Conservation (phyloP, 495 filamentous ascomycete species). For the Penicillium dipodomyicola region DNA sequence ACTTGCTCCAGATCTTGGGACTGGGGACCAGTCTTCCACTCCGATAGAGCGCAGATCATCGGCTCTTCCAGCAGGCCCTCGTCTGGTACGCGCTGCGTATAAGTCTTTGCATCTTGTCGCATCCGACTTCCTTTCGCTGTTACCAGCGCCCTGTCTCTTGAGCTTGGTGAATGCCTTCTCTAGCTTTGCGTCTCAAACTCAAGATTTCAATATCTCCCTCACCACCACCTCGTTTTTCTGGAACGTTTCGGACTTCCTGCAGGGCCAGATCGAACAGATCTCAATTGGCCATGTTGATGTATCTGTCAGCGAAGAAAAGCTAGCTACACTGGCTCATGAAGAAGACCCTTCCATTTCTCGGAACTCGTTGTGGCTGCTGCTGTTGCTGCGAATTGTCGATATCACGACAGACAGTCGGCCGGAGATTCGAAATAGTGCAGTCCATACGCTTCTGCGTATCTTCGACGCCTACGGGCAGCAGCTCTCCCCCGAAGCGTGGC, state of each 20-base stretch:
- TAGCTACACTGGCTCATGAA: conserved; percentile 35
- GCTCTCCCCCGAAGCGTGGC: conserved; percentile 76
- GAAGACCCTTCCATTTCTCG: conserved; percentile 41
- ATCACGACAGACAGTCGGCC: conserved; percentile 73
- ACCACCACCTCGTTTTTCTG: conserved; percentile 94
- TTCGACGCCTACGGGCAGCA: conserved; percentile 87
- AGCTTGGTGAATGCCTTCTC: conserved; percentile 85
- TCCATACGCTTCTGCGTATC: conserved; percentile 87
- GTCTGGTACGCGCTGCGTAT: conserved; percentile 80
- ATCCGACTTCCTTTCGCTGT: conserved; percentile 81
- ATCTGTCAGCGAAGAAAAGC: conserved; percentile 40
- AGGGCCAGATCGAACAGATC: conserved; percentile 44
- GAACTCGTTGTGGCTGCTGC: conserved; percentile 75
- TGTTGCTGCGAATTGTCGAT: conserved; percentile 73
- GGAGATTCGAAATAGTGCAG: conserved; percentile 88
- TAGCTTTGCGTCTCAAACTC: conserved; percentile 78
- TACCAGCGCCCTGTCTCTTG: conserved; percentile 76
- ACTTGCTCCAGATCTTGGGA: conserved; percentile 27
- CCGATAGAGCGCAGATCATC: conserved; percentile 26
- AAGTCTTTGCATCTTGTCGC: conserved; percentile 86
- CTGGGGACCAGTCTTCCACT: conserved; percentile 16
- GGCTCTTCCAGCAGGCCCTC: conserved; percentile 58
- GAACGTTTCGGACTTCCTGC: conserved; percentile 86
- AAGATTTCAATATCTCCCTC: conserved; percentile 93
- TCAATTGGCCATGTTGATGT: conserved; percentile 41